Percentiles rank a stretch among this genome's conserved stretches.
Evolutionary conservation across 2,329 filamentous ascomycete species (phyloP).

Genomic region (Nemania sp.): DNA sequence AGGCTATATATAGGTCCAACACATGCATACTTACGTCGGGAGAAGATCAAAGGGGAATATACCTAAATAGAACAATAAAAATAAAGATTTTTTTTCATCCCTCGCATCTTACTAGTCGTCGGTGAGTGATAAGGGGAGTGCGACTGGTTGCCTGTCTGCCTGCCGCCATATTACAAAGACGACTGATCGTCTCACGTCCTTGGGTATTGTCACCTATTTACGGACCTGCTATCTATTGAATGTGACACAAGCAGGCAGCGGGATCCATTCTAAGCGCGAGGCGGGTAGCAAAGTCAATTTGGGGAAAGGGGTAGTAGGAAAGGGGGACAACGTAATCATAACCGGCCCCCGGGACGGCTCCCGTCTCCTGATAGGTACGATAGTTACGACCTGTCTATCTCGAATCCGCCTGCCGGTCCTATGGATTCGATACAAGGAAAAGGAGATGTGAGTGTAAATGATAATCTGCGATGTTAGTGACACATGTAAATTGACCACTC

Average conservation of each 20-base stretch:
- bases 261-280: slow-evolving; percentile 6
- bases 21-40: not conserved
- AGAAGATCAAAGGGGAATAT: too few species aligned
- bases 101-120: slow-evolving; percentile 15
- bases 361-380: slow-evolving; percentile 11
- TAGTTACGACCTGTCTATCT: not conserved
- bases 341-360: not conserved
- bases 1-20: slow-evolving; percentile 1
- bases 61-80: not conserved
- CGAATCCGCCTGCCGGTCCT: slow-evolving; percentile 5
- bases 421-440: slow-evolving; percentile 1
- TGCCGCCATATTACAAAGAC: slow-evolving; percentile 4
- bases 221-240: slow-evolving; percentile 15
- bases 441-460: not conserved
- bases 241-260: slow-evolving; percentile 13
- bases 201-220: not conserved
- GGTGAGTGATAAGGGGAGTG: slow-evolving; percentile 9
- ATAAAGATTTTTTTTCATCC: not conserved
- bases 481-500: slow-evolving; percentile 24
- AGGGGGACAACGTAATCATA: slow-evolving; percentile 1
- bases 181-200: slow-evolving; percentile 6
- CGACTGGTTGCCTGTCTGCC: not conserved
- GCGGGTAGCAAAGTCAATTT: slow-evolving; percentile 6
- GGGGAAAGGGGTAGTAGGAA: slow-evolving; percentile 23
- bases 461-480: slow-evolving; percentile 20